A percentile compares a stretch with the other conserved stretches of the same genome.
Evolutionary conservation across 2,329 filamentous ascomycete species (phyloP).

Genomic region (Aspergillus ruber): DNA sequence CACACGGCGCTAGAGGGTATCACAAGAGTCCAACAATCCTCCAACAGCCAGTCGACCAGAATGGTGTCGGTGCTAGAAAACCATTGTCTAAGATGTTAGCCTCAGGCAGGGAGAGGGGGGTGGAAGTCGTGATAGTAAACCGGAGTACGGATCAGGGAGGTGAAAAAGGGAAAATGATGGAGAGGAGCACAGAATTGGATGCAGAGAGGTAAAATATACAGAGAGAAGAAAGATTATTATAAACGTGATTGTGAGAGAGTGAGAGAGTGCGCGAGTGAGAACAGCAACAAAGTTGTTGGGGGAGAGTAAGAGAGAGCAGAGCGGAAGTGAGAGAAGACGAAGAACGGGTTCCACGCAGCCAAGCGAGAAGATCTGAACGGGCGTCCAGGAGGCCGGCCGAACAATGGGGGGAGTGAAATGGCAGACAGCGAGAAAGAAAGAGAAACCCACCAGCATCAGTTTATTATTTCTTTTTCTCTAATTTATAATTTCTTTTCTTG

Average conservation of each 20-base stretch:
- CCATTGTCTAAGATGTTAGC: constrained; percentile 8
- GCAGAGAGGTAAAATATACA: constrained; percentile 1
- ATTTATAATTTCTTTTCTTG: not conserved
- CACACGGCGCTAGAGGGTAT: constrained; percentile 7
- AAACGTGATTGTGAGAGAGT: not conserved
- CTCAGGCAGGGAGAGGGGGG: constrained; percentile 8
- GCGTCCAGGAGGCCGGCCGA: constrained; percentile 1
- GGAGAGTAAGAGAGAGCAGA: too few relatives aligned
- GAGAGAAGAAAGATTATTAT: not conserved
- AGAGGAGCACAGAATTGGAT: constrained; percentile 2
- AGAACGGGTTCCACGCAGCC: too few relatives aligned
- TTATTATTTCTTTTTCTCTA: not conserved
- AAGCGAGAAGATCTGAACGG: not conserved
- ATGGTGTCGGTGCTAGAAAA: constrained; percentile 13
- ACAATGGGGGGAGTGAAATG: constrained; percentile 1
- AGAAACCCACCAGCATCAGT: constrained; percentile 24
- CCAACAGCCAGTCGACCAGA: constrained; percentile 11
- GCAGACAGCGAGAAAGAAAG: not conserved
- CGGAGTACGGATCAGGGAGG: constrained; percentile 3
- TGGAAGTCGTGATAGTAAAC: constrained; percentile 3
- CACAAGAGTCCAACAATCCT: constrained; percentile 15
- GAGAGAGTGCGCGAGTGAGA: not conserved
- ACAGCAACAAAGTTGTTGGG: not conserved
- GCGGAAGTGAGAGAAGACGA: too few relatives aligned
- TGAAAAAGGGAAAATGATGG: constrained; percentile 1